A percentile compares a stretch with the other conserved stretches of the same genome.
Evolutionary conservation across 2,329 filamentous ascomycete genomes (phyloP).

Genomic region (Didymella pinodella): DNA sequence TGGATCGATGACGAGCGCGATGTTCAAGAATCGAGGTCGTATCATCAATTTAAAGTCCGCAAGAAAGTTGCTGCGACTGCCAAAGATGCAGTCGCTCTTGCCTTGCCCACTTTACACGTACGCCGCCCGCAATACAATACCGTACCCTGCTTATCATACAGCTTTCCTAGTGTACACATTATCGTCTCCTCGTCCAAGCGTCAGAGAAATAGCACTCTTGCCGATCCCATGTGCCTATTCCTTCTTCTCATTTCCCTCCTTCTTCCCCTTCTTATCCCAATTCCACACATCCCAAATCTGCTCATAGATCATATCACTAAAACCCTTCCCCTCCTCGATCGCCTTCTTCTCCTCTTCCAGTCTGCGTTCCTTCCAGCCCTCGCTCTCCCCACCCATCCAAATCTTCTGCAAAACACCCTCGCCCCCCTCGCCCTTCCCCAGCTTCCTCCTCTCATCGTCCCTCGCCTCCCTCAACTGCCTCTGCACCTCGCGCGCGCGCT

Average conservation of each 20-base stretch:
- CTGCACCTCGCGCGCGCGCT: slow-evolving; percentile 47
- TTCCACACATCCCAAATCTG: slow-evolving; percentile 60
- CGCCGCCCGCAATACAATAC: too few species aligned
- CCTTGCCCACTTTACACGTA: background rate
- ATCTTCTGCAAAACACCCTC: slow-evolving; percentile 42
- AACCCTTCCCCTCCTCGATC: slow-evolving; percentile 51
- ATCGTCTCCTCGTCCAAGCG: background rate
- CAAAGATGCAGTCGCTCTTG: background rate
- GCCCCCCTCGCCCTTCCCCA: slow-evolving; percentile 39
- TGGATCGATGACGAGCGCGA: background rate
- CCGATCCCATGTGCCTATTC: slow-evolving; percentile 17
- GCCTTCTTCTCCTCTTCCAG: slow-evolving; percentile 56
- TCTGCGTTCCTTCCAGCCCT: slow-evolving; percentile 56
- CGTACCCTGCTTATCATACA: slow-evolving; percentile 12
- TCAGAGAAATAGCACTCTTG: background rate
- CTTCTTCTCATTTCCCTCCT: slow-evolving; percentile 35
- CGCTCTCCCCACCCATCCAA: slow-evolving; percentile 53
- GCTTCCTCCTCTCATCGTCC: slow-evolving; percentile 45
- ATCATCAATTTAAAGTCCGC: background rate
- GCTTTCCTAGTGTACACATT: slow-evolving; percentile 18
- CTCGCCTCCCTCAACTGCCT: slow-evolving; percentile 50
- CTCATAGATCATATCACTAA: slow-evolving; percentile 54
- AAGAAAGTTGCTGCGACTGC: background rate
- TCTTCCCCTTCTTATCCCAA: slow-evolving; percentile 52
- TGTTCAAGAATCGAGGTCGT: background rate